Evolutionary conservation across 1,284 basidiomycete genomes (phyloP).

Genomic region (Microbotryum saponariae): DNA sequence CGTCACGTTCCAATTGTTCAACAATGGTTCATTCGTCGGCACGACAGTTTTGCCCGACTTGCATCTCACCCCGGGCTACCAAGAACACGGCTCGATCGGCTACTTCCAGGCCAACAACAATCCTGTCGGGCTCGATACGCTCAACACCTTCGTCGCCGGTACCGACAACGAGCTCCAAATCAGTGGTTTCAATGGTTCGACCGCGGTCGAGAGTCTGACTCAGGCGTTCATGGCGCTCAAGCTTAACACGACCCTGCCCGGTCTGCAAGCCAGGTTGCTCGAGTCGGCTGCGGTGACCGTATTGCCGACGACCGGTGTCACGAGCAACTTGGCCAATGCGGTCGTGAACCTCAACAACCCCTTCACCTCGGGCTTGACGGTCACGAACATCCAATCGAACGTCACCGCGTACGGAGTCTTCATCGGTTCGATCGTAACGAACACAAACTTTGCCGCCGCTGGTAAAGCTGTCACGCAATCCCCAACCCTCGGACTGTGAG

Average conservation of each 20-base stretch:
- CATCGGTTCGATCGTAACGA: slow-evolving; percentile 57
- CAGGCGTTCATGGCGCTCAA: slow-evolving; percentile 58
- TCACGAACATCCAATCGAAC: slow-evolving; percentile 58
- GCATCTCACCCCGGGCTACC: slow-evolving; percentile 37
- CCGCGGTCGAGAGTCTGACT: slow-evolving; percentile 53
- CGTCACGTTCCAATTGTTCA: slow-evolving; percentile 50
- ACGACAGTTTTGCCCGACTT: slow-evolving; percentile 51
- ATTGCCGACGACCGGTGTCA: slow-evolving; percentile 56
- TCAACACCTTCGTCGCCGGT: slow-evolving; percentile 61
- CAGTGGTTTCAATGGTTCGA: slow-evolving; percentile 48
- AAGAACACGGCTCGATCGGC: slow-evolving; percentile 36
- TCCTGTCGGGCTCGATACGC: slow-evolving; percentile 56
- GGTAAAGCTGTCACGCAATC: slow-evolving; percentile 56
- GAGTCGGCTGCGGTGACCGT: slow-evolving; percentile 53
- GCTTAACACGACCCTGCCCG: slow-evolving; percentile 56
- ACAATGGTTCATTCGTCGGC: slow-evolving; percentile 51
- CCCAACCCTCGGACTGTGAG: slow-evolving; percentile 51
- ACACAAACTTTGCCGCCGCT: slow-evolving; percentile 51
- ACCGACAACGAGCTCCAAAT: slow-evolving; percentile 38
- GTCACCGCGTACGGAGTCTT: slow-evolving; percentile 58
- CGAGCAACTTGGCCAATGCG: slow-evolving; percentile 49
- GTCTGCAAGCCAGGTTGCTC: slow-evolving; percentile 54
- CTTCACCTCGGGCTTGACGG: slow-evolving; percentile 55
- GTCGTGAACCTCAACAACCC: slow-evolving; percentile 58
- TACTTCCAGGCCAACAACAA: slow-evolving; percentile 53